Base-by-base conservation (phyloP, 1,284 basidiomycete genomes). In the Puccinia hordei region DNA sequence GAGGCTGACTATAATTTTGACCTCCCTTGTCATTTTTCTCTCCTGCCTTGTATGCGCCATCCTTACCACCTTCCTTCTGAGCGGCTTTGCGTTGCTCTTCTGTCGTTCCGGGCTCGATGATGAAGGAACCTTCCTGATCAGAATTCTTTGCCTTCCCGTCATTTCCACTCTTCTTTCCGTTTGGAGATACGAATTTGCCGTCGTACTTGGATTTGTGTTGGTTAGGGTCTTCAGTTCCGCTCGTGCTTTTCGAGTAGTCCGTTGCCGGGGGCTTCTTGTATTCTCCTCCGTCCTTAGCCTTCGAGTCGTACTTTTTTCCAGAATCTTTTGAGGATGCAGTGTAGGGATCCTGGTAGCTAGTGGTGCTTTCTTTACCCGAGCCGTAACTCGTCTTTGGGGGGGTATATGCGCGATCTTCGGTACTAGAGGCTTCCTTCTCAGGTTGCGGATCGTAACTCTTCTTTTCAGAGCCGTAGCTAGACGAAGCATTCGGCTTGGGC, bases 51-150 rank as follows among this genome's bases (percentile, higher is more conserved):
- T n/a, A 46, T 41, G 22, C 41, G 17, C 41, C 63, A 9, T 46
- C 35, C 33, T 35, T 63, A 17, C 38, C 33, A 46, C 35, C 22
- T 27, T 66, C 63, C 19, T 66, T 35, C 41, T 66, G 63, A 24
- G 63, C 63, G 41, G 63, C 38, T 66, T 66, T 66, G 41, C 41
- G 63, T 66, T 66, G 63, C n/a, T 66, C 38, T 27, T 66, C 63
- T 44, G 41, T 46, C 38, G 63, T 66, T 27, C 63, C 63, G 38
- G 38, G 22, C 63, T 66, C 63, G 41, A 66, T 15, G 22, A 66
- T 35, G 19, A 44, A 46, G 27, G 63, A 44, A 10, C 41, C 63
- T 44, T 46, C 12, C 22, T 66, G 35, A 15, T 46, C 63, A 4
- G 63, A 46, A 5, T 46, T 27, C 13, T 66, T 13, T n/a, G 41